phyloP scores from a whole-genome alignment of 2,329 filamentous ascomycete species.

The Fusarium verrucosum region DNA sequence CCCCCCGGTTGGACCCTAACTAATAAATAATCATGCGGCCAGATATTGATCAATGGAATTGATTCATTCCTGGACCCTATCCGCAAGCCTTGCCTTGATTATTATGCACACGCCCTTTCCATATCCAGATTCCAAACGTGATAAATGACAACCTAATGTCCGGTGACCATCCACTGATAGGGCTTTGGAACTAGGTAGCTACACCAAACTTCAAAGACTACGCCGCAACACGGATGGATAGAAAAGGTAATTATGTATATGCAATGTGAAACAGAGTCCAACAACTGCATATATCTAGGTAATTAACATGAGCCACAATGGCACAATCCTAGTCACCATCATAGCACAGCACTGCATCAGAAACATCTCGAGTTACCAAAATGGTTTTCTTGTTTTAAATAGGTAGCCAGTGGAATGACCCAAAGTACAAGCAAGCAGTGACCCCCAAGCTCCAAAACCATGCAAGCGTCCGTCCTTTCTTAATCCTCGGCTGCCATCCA shows the following conservation, averaged over 20 bases:
- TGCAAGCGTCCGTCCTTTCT: slow-evolving; percentile 2
- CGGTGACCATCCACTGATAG: not conserved
- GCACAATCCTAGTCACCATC: not conserved
- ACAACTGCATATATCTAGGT: too few species aligned
- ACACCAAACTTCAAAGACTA: too few species aligned
- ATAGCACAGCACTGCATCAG: not conserved
- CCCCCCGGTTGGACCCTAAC: slow-evolving; percentile 3
- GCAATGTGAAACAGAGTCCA: too few species aligned
- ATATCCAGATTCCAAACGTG: not conserved
- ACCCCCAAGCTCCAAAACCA: slow-evolving; percentile 9
- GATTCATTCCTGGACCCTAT: slow-evolving; percentile 8
- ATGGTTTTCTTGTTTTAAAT: not conserved
- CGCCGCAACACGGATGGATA: not conserved
- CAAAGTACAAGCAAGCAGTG: not conserved
- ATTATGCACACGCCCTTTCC: slow-evolving; percentile 14
- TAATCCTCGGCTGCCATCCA: slow-evolving; percentile 10
- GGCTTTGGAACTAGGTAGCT: not conserved
- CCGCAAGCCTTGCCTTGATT: too few species aligned
- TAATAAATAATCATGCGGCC: slow-evolving; percentile 8
- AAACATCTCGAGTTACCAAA: not conserved
- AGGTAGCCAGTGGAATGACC: slow-evolving; percentile 6
- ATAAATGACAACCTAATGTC: not conserved
- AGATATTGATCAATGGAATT: slow-evolving; percentile 18
- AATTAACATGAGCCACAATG: not conserved
- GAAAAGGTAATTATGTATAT: too few species aligned